phyloP scores from a whole-genome alignment of 148 eudicot species.

The Bassia scoparia region DNA sequence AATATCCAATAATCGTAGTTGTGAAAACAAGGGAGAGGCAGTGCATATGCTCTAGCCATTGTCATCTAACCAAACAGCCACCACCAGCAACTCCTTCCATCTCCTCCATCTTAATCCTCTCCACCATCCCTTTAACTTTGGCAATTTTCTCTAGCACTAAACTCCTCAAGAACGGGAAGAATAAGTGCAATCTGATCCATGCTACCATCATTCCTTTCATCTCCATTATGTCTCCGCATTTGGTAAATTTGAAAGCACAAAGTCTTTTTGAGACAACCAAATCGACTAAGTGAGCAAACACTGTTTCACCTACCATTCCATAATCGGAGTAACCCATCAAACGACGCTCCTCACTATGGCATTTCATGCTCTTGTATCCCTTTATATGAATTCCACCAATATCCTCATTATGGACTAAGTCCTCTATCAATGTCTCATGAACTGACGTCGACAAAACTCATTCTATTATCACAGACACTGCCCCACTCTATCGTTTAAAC shows the following conservation, averaged over 20 bases:
- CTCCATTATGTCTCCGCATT: not conserved
- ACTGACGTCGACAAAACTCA: not conserved
- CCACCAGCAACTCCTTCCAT: not conserved
- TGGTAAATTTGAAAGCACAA: not conserved
- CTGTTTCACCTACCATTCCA: not conserved
- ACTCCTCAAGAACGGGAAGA: constrained; percentile 14
- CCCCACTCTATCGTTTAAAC: not conserved
- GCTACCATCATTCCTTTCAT: not conserved
- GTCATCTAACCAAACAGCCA: not conserved
- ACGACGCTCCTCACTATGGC: not conserved
- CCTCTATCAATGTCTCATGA: not conserved
- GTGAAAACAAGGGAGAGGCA: not conserved
- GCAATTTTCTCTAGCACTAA: not conserved
- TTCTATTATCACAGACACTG: no score
- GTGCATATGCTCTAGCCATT: not conserved
- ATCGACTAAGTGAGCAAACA: constrained; percentile 11
- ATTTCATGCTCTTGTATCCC: constrained; percentile 4
- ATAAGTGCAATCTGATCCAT: not conserved
- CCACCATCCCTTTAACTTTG: constrained; percentile 19
- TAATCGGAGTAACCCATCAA: no score
- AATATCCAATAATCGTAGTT: not conserved
- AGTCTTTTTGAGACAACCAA: not conserved
- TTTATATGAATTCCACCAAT: not conserved
- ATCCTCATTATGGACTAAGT: not conserved
- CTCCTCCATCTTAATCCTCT: not conserved